A percentile compares a stretch with the other conserved stretches of the same genome.
Conservation (phyloP, 1,139 yeast species). For the Arxiozyma heterogenica region DNA sequence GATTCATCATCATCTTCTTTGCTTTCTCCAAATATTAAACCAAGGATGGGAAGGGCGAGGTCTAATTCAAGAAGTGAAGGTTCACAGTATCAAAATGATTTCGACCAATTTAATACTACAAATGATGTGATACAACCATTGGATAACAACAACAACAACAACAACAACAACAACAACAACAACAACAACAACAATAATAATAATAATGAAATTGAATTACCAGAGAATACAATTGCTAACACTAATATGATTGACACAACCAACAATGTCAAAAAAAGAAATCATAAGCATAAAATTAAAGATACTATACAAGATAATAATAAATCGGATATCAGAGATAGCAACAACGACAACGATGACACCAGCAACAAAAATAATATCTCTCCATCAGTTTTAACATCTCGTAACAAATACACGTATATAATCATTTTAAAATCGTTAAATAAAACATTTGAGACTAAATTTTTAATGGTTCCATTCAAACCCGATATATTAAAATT, state of each 20-base stretch:
- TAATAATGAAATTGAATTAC: too few relatives aligned
- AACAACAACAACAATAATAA: not conserved
- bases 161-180: not conserved
- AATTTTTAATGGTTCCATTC: slow-evolving; percentile 69
- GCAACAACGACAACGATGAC: not conserved
- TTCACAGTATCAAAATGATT: slow-evolving; percentile 13
- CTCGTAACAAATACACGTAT: slow-evolving; percentile 30
- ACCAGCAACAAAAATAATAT: not conserved
- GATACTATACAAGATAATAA: not conserved
- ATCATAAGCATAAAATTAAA: not conserved
- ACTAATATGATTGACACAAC: not conserved
- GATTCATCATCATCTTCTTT: not conserved
- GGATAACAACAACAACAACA: not conserved
- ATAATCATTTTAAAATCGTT: slow-evolving; percentile 63
- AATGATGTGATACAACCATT: not conserved
- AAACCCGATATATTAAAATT: slow-evolving; percentile 76
- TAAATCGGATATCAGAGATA: not conserved
- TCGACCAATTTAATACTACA: slow-evolving; percentile 6
- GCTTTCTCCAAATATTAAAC: not conserved
- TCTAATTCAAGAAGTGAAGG: slow-evolving; percentile 30
- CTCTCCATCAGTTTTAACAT: slow-evolving; percentile 13
- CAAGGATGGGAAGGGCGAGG: slow-evolving; percentile 15
- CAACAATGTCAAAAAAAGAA: not conserved
- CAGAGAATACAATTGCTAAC: not conserved
- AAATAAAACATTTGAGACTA: slow-evolving; percentile 74